Evolutionary conservation across 352 stramenopile genomes (phyloP), one percentile per base, ranked within the genome.

Genomic region (Sclerospora graminicola): DNA sequence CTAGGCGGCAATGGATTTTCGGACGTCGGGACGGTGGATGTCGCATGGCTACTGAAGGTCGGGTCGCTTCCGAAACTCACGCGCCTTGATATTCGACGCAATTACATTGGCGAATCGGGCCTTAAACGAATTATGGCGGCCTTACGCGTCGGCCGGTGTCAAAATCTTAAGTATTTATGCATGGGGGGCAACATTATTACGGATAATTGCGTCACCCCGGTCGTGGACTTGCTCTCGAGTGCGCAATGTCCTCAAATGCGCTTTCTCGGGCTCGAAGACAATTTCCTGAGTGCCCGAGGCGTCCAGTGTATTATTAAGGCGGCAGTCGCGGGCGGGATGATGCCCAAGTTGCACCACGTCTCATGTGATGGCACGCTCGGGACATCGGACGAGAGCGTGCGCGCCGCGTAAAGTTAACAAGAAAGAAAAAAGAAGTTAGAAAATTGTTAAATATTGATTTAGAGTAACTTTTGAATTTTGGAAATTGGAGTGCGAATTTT

Each of bases 111-210:
- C 32, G 78, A 89, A 55, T 77, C 70, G 11, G 77, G 77, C 2
- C 46, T 89, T 8, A 84, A 82, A 51, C 63, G 71, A 14, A 78
- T 89, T 38, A 86, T 84, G 73, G 59, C 62, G 7, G 64, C 77
- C 23, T 50, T 89, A 2, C 54, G 59, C 9, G 60, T 41, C 5
- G 73, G 77, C 0, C 60, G 61, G 15, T 80, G 61, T 42, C 55
- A 60, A 20, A 58, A 79, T 36, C 77, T 89, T 45, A 82, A 84
- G 72, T 84, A 82, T 57, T 60, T 89, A 51, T 89, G 77, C 62
- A 82, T 89, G 69, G 77, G 77, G 19, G 77, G 77, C 54, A 89
- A 89, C 53, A 89, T 86, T 45, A 86, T 89, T 56, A 86, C 77
- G 23, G 77, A 89, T 61, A 84, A 82, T 58, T 73, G 72, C 42